Evolutionary conservation across 306 rosid species (phyloP), one percentile per base, ranked within the genome.

Genomic region (Gastrolobium bilobum): DNA sequence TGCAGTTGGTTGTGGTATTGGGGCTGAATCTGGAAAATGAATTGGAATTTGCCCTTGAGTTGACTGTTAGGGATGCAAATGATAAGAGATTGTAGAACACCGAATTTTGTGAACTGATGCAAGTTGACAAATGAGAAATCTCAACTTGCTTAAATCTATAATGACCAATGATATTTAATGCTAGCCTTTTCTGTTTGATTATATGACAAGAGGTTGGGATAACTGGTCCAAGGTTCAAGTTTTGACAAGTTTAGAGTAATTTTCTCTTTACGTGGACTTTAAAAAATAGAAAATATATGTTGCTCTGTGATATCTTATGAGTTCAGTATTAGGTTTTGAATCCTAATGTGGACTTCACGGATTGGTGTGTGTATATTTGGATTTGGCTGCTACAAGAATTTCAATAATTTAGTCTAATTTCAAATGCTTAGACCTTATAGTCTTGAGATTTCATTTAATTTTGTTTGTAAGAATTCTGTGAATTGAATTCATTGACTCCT

Each of bases 361-460:
- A 5, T 75, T 65, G 39, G 53, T 39, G 40, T 50, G 20, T 14
- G 6, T n/a, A 52, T 39, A 4, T 71, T 26, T 40, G 10, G 70
- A 53, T 67, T 29, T 52, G 20, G 14, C 29, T 3, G 37, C 34
- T 43, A 31, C 15, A 9, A 29, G 10, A 10, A 9, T 44, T 56
- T 56, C 7, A 54, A 60, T n/a, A 34, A 44, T 68, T 78, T 43
- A n/a, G 33, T 57, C 38, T 33, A 10, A 65, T n/a, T 53, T 78
- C 31, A 8, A 77, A 29, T 58, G 1, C 63, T 62, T 54, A 37
- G 10, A 62, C 75, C 42, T 20, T 56, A 2, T 70, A 40, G 35
- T 37, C 7, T 63, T 53, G 5, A 39, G 26, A 70, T 60, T 43
- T 53, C 31, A 11, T 63, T 53, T 43, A 10, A 8, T 29, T 15